Evolutionary conservation across 352 stramenopile genomes (phyloP), one percentile per base, ranked within the genome.

Genomic region (Phytophthora idaei): DNA sequence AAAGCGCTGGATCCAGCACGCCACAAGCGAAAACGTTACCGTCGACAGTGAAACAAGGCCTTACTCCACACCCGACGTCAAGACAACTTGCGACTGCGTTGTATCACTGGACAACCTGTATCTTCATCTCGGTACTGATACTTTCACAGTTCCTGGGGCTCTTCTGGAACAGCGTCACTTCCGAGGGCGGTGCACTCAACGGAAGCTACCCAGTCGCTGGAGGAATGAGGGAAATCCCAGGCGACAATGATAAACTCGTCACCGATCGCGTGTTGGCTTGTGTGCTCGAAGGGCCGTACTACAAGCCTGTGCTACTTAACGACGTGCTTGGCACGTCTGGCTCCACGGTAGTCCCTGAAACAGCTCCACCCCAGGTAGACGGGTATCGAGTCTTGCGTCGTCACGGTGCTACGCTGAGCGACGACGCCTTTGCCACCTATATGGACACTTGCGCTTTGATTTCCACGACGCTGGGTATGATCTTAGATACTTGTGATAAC

Each of bases 231-330:
- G n/a, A 58, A 34, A 69, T 80, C 42, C 57, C 44, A 9, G 74
- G 76, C 45, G 49, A 17, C n/a, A 88, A 88, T 53, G 81, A 89
- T 49, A 79, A 81, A 34, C 76, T 73, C 7, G 81, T 75, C 42
- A 76, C 76, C 0, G 81, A 89, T 50, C 79, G 81, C 3, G 1
- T 76, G 5, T n/a, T 90, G 12, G 78, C 70, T n/a, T 89, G 81
- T 51, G 65, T 74, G 3, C 64, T 73, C 7, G 46, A 76, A 17
- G 78, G 77, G 5, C 57, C 69, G 0, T 64, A 76, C 27, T 82
- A 83, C 56, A 67, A 75, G 39, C 67, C 79, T 17, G 36, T 69
- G 7, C 57, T 78, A 21, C 64, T 88, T 6, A 74, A 69, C 29
- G 61, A 77, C 21, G 59, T 73, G 39, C 67, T 87, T 21, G 55